Evolutionary conservation across 208 protist genomes (phyloP).

Genomic region (Phytomonas francai): DNA sequence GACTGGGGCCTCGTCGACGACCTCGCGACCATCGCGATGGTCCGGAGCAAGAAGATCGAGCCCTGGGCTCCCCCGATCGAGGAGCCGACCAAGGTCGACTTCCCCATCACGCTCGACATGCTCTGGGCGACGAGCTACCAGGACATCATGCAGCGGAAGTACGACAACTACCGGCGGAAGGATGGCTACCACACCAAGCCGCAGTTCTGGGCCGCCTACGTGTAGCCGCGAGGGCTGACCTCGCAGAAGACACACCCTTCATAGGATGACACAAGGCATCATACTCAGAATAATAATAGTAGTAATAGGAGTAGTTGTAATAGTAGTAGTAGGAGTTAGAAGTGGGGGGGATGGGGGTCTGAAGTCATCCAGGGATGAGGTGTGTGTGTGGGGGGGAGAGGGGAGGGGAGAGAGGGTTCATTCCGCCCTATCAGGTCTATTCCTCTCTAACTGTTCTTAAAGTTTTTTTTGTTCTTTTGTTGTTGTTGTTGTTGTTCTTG

Average conservation of each 20-base stretch:
- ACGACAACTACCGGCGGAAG: conserved; percentile 72
- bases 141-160: conserved; percentile 80
- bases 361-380: neutral
- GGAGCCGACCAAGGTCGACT: conserved; percentile 79
- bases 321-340: neutral
- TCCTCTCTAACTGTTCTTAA: neutral
- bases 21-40: conserved; percentile 43
- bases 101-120: conserved; percentile 87
- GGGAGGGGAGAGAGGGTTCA: neutral
- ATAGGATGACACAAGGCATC: neutral
- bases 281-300: neutral
- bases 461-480: neutral
- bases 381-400: too few relatives aligned
- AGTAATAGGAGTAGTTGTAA: neutral
- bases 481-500: neutral
- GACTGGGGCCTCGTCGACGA: conserved; percentile 81
- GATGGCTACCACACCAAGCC: conserved; percentile 84
- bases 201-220: conserved; percentile 73
- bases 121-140: conserved; percentile 83
- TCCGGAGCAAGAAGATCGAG: conserved; percentile 79
- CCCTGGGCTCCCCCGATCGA: conserved; percentile 86
- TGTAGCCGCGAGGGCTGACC: conserved; percentile 21
- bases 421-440: neutral
- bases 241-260: neutral
- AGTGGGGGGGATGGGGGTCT: neutral